Evolutionary conservation across 306 rosid species (phyloP).

Genomic region (Quercus rubra): DNA sequence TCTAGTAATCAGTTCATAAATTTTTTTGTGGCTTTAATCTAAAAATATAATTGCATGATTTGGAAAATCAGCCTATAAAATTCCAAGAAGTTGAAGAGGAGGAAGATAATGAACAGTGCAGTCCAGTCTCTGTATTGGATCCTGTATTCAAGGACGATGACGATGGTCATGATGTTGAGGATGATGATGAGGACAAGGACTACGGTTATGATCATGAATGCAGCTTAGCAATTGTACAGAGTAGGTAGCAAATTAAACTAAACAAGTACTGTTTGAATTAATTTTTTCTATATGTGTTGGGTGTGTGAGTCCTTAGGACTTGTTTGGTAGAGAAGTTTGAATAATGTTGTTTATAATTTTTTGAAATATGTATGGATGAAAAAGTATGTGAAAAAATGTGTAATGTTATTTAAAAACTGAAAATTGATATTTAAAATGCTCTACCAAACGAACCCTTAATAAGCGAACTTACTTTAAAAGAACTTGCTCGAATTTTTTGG

Average conservation of each 20-base stretch:
- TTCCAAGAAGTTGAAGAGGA: constrained; percentile 46
- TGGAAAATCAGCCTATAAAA: constrained; percentile 9
- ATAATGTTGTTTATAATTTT: too few species aligned
- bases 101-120: constrained; percentile 86
- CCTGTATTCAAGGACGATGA: constrained; percentile 79
- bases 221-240: constrained; percentile 82
- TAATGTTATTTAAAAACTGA: too few species aligned
- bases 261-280: background rate
- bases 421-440: too few species aligned
- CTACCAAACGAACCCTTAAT: constrained; percentile 8
- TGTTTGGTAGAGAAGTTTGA: too few species aligned
- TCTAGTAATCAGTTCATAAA: too few species aligned
- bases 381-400: too few species aligned
- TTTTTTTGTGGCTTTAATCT: too few species aligned
- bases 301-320: constrained; percentile 39
- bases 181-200: constrained; percentile 23
- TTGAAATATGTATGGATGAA: too few species aligned
- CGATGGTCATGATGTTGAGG: constrained; percentile 41
- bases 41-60: too few species aligned
- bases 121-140: constrained; percentile 93
- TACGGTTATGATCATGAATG: constrained; percentile 56
- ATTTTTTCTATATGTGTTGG: constrained; percentile 30
- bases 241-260: constrained; percentile 46
- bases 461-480: background rate
- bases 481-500: too few species aligned